Conservation (phyloP, 176 grass and related monocot genomes). For the Triticum monococcum region DNA sequence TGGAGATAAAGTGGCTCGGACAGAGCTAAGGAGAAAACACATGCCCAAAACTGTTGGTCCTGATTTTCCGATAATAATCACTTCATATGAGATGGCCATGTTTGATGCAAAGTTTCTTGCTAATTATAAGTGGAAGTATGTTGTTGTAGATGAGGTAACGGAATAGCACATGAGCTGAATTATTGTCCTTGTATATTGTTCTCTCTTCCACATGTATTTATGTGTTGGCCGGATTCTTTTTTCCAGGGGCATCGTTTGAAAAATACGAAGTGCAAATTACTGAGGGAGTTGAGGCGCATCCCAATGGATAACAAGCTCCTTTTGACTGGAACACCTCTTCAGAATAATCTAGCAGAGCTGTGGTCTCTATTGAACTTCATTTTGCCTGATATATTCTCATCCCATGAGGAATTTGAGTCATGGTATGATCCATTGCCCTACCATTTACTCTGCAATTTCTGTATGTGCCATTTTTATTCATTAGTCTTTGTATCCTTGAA, state of each 20-base stretch:
- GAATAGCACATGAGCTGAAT: background rate
- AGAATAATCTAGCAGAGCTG: slow-evolving; percentile 96
- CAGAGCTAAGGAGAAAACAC: slow-evolving; percentile 75
- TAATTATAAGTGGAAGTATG: slow-evolving; percentile 88
- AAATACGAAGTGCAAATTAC: slow-evolving; percentile 78
- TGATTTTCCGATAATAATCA: slow-evolving; percentile 80
- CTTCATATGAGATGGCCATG: slow-evolving; percentile 87
- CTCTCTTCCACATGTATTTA: background rate
- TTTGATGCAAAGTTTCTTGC: slow-evolving; percentile 69
- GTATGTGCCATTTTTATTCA: background rate
- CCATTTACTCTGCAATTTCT: background rate
- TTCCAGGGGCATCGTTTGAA: slow-evolving; percentile 93
- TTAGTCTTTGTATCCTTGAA: background rate
- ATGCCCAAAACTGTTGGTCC: slow-evolving; percentile 61
- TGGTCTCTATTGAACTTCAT: slow-evolving; percentile 99
- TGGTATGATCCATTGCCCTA: slow-evolving; percentile 51
- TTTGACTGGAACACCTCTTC: slow-evolving; percentile 93
- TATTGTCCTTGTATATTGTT: background rate
- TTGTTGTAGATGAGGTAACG: slow-evolving; percentile 90
- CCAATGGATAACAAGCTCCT: slow-evolving; percentile 97
- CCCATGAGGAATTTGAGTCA: slow-evolving; percentile 91
- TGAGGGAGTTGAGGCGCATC: slow-evolving; percentile 75
- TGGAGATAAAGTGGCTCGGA: slow-evolving; percentile 61
- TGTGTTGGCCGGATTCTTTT: slow-evolving; percentile 18
- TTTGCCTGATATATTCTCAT: slow-evolving; percentile 97